Percentiles rank a stretch among this genome's conserved stretches.
Conservation (phyloP, 306 rosid species). For the Lotus japonicus region DNA sequence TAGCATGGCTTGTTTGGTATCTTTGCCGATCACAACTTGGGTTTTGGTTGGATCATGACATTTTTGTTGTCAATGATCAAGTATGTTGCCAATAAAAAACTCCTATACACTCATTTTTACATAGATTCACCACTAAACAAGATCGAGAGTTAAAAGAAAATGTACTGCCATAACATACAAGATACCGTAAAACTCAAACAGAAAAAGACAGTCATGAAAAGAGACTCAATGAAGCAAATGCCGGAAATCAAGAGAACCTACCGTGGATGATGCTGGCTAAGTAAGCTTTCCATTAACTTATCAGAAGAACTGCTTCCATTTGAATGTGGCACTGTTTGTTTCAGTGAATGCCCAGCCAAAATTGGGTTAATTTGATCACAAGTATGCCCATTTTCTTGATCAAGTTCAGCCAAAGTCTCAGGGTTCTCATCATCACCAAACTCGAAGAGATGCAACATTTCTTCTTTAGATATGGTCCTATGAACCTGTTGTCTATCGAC, state of each 20-base stretch:
- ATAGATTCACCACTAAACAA: background rate
- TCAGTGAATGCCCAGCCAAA: constrained; percentile 35
- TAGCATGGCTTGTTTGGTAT: too few relatives aligned
- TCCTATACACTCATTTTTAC: background rate
- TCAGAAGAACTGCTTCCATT: constrained; percentile 80
- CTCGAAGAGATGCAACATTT: constrained; percentile 95
- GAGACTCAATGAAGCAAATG: background rate
- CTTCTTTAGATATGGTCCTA: constrained; percentile 91
- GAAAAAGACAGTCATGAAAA: constrained; percentile 3
- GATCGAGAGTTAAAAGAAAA: background rate
- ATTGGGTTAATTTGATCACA: constrained; percentile 27
- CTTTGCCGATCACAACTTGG: too few relatives aligned
- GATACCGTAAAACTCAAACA: background rate
- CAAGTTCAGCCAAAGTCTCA: constrained; percentile 46
- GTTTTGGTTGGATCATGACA: background rate
- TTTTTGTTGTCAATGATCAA: background rate
- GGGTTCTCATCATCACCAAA: constrained; percentile 94
- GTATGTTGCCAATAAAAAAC: background rate
- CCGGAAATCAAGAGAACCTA: constrained; percentile 25
- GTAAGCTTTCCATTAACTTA: constrained; percentile 84
- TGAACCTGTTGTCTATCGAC: constrained; percentile 93
- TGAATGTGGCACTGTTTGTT: constrained; percentile 48
- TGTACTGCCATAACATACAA: background rate
- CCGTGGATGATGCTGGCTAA: constrained; percentile 78
- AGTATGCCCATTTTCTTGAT: constrained; percentile 38